Conservation (phyloP, 169 alveolate genomes). For the Cryptosporidium viatorum region DNA sequence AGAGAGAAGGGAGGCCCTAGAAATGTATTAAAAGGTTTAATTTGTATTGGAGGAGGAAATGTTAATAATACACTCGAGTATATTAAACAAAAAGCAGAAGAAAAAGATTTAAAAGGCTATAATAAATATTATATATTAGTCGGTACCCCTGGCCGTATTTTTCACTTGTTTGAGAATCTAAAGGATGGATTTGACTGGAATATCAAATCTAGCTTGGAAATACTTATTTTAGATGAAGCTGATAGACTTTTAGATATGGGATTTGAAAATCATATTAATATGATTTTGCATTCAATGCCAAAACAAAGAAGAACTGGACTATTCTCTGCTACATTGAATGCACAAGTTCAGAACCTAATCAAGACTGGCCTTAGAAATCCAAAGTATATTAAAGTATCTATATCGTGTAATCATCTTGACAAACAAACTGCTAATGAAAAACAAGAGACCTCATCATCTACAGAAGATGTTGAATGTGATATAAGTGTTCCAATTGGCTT, state of each 20-base stretch:
- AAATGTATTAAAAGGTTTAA: constrained; percentile 10
- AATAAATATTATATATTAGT: constrained; percentile 85
- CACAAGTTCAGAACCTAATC: constrained; percentile 85
- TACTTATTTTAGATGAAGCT: constrained; percentile 93
- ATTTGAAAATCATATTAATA: constrained; percentile 86
- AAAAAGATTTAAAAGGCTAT: constrained; percentile 14
- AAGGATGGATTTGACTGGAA: constrained; percentile 77
- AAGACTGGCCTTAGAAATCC: constrained; percentile 93
- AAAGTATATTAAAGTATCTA: constrained; percentile 83
- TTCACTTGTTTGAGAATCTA: constrained; percentile 81
- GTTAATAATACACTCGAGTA: constrained; percentile 78
- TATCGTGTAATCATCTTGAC: neutral
- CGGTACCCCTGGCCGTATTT: constrained; percentile 92
- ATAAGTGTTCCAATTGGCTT: constrained; percentile 77
- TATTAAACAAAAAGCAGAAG: constrained; percentile 75
- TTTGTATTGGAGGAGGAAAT: constrained; percentile 75
- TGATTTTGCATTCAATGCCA: constrained; percentile 88
- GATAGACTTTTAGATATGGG: constrained; percentile 93
- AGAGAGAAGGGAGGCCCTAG: neutral
- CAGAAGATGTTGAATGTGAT: constrained; percentile 2
- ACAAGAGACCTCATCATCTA: neutral
- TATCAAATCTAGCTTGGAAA: constrained; percentile 59
- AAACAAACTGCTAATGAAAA: neutral
- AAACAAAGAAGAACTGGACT: constrained; percentile 94
- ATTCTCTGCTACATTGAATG: constrained; percentile 94